These are phyloP conservation scores for Aspergillus nomiae DNA, from an alignment of 2,329 filamentous ascomycete genomes.

Conservation along the genomic window DNA sequence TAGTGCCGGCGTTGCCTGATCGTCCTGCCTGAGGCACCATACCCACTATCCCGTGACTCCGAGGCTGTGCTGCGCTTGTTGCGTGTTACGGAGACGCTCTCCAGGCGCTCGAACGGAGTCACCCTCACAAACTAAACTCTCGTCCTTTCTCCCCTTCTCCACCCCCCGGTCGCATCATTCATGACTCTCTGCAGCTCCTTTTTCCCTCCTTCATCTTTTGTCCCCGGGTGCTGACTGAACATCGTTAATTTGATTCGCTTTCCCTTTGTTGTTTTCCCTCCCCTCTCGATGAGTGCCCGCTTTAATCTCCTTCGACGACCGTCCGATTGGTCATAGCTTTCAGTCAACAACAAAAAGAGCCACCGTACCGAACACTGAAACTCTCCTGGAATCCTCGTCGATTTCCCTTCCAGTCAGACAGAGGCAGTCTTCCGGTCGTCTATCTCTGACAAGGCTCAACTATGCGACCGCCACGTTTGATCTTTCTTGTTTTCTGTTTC, in stretches of 20 bases:
- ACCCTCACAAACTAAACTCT: background rate
- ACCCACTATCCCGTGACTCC: constrained; percentile 17
- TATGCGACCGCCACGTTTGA: constrained; percentile 52
- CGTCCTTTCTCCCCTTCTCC: background rate
- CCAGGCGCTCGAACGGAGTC: background rate
- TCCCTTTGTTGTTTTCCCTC: constrained; percentile 10
- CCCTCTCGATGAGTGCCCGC: constrained; percentile 38
- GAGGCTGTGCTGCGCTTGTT: constrained; percentile 9
- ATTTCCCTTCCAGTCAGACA: constrained; percentile 1
- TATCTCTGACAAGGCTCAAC: constrained; percentile 18
- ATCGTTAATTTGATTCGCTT: constrained; percentile 12
- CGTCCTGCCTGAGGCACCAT: constrained; percentile 12
- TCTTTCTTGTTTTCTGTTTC: constrained; percentile 49
- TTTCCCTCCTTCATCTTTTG: constrained; percentile 4
- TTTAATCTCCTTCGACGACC: constrained; percentile 31
- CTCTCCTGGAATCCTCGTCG: background rate
- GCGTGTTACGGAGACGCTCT: background rate
- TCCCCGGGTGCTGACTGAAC: background rate
- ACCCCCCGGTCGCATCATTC: constrained; percentile 3
- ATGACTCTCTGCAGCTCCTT: constrained; percentile 4
- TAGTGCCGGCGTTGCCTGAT: constrained; percentile 11
- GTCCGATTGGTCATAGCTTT: constrained; percentile 36
- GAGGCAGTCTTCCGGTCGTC: constrained; percentile 8
- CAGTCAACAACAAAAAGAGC: constrained; percentile 1
- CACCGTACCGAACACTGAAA: background rate